Evolutionary conservation across 2,329 filamentous ascomycete species (phyloP).

Genomic region (Aspergillus sclerotialis): DNA sequence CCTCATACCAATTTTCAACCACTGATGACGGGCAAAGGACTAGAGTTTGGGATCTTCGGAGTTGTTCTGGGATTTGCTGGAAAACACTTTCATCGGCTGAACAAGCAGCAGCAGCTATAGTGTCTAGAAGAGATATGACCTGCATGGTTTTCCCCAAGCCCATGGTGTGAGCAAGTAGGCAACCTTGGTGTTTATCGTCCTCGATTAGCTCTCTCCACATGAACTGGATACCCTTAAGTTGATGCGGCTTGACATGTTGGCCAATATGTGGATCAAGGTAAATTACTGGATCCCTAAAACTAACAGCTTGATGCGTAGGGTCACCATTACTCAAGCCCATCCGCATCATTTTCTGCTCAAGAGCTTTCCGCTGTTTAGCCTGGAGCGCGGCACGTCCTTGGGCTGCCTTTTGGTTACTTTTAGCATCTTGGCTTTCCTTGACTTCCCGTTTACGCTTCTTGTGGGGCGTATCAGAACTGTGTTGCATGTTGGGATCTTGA

Average conservation of each 20-base stretch:
- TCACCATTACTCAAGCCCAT: slow-evolving; percentile 28
- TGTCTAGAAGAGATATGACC: slow-evolving; percentile 72
- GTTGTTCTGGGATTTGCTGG: slow-evolving; percentile 60
- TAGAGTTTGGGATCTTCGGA: slow-evolving; percentile 59
- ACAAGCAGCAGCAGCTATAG: slow-evolving; percentile 59
- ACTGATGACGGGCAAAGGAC: slow-evolving; percentile 70
- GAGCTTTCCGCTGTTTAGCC: slow-evolving; percentile 40
- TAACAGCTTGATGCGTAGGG: slow-evolving; percentile 43
- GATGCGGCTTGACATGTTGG: slow-evolving; percentile 65
- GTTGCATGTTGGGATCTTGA: background rate
- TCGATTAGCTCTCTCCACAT: slow-evolving; percentile 79
- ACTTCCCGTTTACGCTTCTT: slow-evolving; percentile 43
- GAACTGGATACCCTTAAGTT: slow-evolving; percentile 74
- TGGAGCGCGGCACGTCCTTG: slow-evolving; percentile 48
- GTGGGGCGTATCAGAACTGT: slow-evolving; percentile 25
- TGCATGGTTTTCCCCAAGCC: slow-evolving; percentile 91
- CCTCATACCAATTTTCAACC: slow-evolving; percentile 76
- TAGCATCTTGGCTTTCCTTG: slow-evolving; percentile 44
- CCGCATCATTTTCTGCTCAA: slow-evolving; percentile 24
- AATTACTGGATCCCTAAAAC: slow-evolving; percentile 37
- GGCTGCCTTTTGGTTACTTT: slow-evolving; percentile 51
- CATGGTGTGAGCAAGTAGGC: slow-evolving; percentile 83
- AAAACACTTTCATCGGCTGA: slow-evolving; percentile 53
- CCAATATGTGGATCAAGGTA: slow-evolving; percentile 59
- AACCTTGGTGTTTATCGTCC: slow-evolving; percentile 60